phyloP scores from a whole-genome alignment of 2,329 filamentous ascomycete genomes.

The Tetracladium maxilliforme region DNA sequence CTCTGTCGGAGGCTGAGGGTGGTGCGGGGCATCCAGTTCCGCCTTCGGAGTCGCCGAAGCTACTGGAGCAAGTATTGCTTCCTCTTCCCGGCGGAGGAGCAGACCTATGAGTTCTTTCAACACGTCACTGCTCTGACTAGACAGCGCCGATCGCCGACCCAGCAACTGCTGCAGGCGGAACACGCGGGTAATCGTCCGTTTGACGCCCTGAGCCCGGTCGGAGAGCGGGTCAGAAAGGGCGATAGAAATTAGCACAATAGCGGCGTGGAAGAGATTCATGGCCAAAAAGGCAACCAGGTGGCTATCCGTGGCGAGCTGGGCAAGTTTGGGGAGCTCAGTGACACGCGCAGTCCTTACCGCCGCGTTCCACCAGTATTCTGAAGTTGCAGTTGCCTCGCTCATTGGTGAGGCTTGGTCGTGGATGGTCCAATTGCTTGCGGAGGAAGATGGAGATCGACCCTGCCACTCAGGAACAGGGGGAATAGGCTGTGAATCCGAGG shows the following conservation, averaged over 20 bases:
- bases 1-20: too few relatives aligned
- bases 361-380: conserved; percentile 9
- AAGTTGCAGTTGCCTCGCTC: conserved; percentile 2
- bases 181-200: conserved; percentile 25
- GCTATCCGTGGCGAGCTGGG: conserved; percentile 21
- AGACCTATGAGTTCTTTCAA: conserved; percentile 8
- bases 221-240: conserved; percentile 25
- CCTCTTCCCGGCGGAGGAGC: conserved; percentile 5
- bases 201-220: conserved; percentile 23
- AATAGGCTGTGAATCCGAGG: conserved; percentile 4
- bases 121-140: conserved; percentile 16
- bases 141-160: conserved; percentile 16
- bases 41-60: neutral
- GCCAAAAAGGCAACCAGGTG: conserved; percentile 26
- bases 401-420: conserved; percentile 3
- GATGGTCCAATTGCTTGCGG: too few relatives aligned
- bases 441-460: too few relatives aligned
- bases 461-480: too few relatives aligned
- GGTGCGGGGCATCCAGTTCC: neutral
- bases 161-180: conserved; percentile 21
- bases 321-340: conserved; percentile 16
- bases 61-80: conserved; percentile 3
- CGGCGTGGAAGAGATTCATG: conserved; percentile 27
- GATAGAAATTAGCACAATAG: conserved; percentile 24
- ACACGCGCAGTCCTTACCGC: conserved; percentile 22